Evolutionary conservation across 2,329 filamentous ascomycete genomes (phyloP), one percentile per base, ranked within the genome.

Genomic region (Claviceps arundinis): DNA sequence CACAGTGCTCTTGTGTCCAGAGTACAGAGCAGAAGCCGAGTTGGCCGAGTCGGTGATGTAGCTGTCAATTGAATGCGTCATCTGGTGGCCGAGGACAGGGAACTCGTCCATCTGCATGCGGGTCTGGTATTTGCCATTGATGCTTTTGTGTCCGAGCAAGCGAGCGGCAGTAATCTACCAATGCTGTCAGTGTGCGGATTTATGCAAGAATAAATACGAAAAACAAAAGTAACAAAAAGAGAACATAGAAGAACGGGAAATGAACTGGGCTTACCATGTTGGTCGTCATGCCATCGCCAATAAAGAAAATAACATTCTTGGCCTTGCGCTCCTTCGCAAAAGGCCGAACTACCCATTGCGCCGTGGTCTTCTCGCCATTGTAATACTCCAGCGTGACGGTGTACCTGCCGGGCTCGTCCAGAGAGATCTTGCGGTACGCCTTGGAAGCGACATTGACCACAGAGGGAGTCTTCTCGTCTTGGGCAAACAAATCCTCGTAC

Each of bases 21-120:
- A 82, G 71, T 91, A 93, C 17, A 93, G 73, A 16, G 87, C 85
- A 44, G 84, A 87, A 4, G 87, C 87, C 5, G 84, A 89, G 70
- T 93, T 93, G 68, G 88, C 88, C 55, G 84, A 88, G 66, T 93
- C 87, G 40, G 87, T 93, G 64, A 93, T 91, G 74, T 87, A 91
- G 48, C 75, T 82, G 70, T 91, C 87, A 62, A 93, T 80, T 1
- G 86, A 90, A 68, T 91, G 87, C 13, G 87, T 90, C 83, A 93
- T 91, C 69, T 91, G 87, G 66, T 94, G 88, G 22, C 88, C 88
- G 9, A 91, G 64, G n/a, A 90, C 78, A 3, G 88, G 87, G 69
- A 93, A 93, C 62, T 89, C 77, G 70, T 94, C 88, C 73, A 94
- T 74, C 62, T 81, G 76, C 76, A 94, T 77, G 52, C 74, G 77